Conservation (phyloP, 2,329 filamentous ascomycete genomes). For the Xylariaceae sp. region DNA sequence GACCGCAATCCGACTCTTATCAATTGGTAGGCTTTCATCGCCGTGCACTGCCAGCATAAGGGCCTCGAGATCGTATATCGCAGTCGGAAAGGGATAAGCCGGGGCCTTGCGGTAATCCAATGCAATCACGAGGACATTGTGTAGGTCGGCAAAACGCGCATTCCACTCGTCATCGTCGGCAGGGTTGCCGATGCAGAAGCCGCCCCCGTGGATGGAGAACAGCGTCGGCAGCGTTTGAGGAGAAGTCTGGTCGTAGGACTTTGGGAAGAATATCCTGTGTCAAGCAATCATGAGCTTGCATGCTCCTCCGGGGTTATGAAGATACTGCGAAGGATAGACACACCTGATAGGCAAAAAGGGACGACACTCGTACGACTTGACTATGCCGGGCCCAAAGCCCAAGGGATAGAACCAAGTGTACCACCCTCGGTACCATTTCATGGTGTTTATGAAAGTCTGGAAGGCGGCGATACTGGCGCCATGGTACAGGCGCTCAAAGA, state of each 20-base stretch:
- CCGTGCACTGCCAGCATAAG: conserved; percentile 33
- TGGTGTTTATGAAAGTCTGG: conserved; percentile 14
- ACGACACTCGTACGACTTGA: conserved; percentile 32
- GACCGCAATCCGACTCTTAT: conserved; percentile 33
- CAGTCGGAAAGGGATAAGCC: conserved; percentile 33
- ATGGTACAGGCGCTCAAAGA: conserved; percentile 6
- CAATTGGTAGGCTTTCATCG: conserved; percentile 37
- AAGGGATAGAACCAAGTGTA: conserved; percentile 25
- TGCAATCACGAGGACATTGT: conserved; percentile 37
- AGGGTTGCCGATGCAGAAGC: conserved; percentile 34
- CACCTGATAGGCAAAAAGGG: conserved; percentile 31
- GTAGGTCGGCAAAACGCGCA: conserved; percentile 30
- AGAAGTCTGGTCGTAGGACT: conserved; percentile 21
- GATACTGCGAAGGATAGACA: background rate
- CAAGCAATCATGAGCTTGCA: background rate
- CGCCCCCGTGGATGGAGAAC: conserved; percentile 41
- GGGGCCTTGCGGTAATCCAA: conserved; percentile 42
- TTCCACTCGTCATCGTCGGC: conserved; percentile 36
- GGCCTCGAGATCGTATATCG: conserved; percentile 36
- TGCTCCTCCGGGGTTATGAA: background rate
- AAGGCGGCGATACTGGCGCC: conserved; percentile 19
- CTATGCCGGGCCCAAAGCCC: conserved; percentile 22
- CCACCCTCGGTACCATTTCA: conserved; percentile 21
- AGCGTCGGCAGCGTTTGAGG: conserved; percentile 31
- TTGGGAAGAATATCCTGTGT: conserved; percentile 31